These are phyloP conservation scores for Phytophthora sp. DNA, from an alignment of 352 stramenopile genomes.

Conservation along the genomic window DNA sequence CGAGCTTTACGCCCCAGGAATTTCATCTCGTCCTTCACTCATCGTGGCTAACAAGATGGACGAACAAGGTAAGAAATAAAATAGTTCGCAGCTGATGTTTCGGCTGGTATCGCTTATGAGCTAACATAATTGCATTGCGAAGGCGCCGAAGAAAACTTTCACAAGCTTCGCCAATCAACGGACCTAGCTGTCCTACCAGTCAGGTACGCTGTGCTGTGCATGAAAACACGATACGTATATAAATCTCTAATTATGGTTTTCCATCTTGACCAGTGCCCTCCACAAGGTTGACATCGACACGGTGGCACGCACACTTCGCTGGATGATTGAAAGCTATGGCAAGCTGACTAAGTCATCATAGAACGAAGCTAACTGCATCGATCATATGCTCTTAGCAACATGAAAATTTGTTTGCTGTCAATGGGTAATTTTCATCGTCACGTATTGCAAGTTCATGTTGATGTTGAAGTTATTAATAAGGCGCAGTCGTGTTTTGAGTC, in stretches of 20 bases:
- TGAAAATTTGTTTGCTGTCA: not conserved
- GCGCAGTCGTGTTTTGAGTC: not conserved
- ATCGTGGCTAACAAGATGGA: conserved; percentile 93
- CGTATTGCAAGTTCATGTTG: not conserved
- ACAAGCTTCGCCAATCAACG: conserved; percentile 71
- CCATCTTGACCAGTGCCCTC: conserved; percentile 52
- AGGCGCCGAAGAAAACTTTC: conserved; percentile 82
- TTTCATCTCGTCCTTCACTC: conserved; percentile 84
- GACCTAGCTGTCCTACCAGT: conserved; percentile 82
- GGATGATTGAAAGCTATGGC: conserved; percentile 70
- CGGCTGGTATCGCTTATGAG: not conserved
- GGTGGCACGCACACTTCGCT: conserved; percentile 72
- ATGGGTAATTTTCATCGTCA: not conserved
- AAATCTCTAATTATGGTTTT: not conserved
- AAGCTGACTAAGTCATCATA: conserved; percentile 66
- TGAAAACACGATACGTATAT: too few relatives aligned
- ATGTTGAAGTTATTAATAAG: conserved; percentile 24
- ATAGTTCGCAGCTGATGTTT: not conserved
- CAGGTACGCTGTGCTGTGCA: conserved; percentile 46
- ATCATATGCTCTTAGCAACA: conserved; percentile 14
- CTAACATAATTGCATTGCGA: not conserved
- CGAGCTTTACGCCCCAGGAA: conserved; percentile 86
- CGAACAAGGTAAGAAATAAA: conserved; percentile 45
- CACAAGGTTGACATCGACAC: conserved; percentile 90
- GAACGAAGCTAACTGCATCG: conserved; percentile 7